Conservation (phyloP, 306 rosid species). For the Geum urbanum region DNA sequence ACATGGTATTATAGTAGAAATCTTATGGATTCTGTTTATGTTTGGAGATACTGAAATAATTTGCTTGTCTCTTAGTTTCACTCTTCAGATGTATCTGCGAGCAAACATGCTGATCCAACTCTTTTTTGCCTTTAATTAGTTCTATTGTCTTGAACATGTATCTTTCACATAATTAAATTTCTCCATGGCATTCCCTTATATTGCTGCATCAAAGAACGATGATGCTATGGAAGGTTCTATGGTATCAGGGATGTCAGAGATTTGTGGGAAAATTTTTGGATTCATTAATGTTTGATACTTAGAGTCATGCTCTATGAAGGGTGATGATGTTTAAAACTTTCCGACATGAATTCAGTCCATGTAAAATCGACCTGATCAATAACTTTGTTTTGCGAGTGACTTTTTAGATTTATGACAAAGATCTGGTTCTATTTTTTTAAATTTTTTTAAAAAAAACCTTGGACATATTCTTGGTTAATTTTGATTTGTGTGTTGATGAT, state of each 20-base stretch:
- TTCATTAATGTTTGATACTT: slow-evolving; percentile 48
- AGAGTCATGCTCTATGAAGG: slow-evolving; percentile 59
- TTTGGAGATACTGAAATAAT: slow-evolving; percentile 11
- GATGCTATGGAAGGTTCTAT: slow-evolving; percentile 51
- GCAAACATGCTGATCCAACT: slow-evolving; percentile 47
- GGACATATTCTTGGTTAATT: no score
- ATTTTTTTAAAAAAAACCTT: no score
- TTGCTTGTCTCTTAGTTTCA: slow-evolving; percentile 55
- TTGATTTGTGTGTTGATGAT: no score
- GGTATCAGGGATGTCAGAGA: slow-evolving; percentile 72
- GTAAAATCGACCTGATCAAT: slow-evolving; percentile 50
- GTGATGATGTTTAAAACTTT: slow-evolving; percentile 38
- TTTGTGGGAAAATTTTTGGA: slow-evolving; percentile 60
- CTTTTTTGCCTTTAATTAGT: slow-evolving; percentile 36
- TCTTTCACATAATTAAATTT: slow-evolving; percentile 71
- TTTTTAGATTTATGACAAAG: slow-evolving; percentile 26
- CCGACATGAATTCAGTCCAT: slow-evolving; percentile 51
- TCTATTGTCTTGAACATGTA: slow-evolving; percentile 42
- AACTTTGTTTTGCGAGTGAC: slow-evolving; percentile 21
- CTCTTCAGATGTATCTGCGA: slow-evolving; percentile 62
- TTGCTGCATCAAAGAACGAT: slow-evolving; percentile 65
- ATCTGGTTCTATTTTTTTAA: slow-evolving; percentile 9
- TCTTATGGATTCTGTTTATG: background rate
- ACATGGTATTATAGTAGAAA: slow-evolving; percentile 8
- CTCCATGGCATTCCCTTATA: slow-evolving; percentile 90